These are phyloP conservation scores for Desmodesmus armatus DNA, from an alignment of 139 green algal genomes.

Conservation along the genomic window DNA sequence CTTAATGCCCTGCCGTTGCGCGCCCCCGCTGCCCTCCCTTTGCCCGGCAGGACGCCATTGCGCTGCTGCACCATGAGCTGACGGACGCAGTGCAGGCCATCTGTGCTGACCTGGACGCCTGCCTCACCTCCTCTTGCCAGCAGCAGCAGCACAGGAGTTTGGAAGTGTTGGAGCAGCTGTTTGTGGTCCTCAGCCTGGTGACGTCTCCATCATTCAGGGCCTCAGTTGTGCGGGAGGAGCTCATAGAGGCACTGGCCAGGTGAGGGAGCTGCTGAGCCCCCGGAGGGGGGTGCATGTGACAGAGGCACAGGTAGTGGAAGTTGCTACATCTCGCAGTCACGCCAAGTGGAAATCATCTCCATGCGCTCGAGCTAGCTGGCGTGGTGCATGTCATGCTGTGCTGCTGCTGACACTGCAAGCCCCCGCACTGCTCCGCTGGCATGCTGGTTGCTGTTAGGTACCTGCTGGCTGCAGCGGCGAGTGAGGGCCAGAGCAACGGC, in stretches of 20 bases:
- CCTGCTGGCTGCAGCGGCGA: slow-evolving; percentile 20
- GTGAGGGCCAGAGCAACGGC: neutral
- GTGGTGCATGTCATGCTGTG: too few relatives aligned
- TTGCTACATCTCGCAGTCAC: too few relatives aligned
- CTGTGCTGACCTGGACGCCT: slow-evolving; percentile 47
- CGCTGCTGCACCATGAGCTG: slow-evolving; percentile 63
- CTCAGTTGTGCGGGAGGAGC: slow-evolving; percentile 30
- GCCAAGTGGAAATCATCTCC: too few relatives aligned
- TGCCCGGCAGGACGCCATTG: slow-evolving; percentile 56
- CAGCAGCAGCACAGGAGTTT: slow-evolving; percentile 22
- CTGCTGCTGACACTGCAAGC: too few relatives aligned
- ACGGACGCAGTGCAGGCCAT: slow-evolving; percentile 60
- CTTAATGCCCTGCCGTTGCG: too few relatives aligned
- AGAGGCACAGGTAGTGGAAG: too few relatives aligned
- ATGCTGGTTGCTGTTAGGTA: too few relatives aligned
- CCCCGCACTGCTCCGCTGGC: too few relatives aligned
- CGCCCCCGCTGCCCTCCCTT: too few relatives aligned
- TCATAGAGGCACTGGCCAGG: slow-evolving; percentile 11
- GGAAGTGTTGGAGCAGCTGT: slow-evolving; percentile 46
- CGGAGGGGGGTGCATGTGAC: too few relatives aligned
- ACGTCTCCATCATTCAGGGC: slow-evolving; percentile 66
- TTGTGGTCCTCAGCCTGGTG: slow-evolving; percentile 76
- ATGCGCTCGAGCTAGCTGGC: too few relatives aligned
- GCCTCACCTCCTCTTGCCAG: neutral
- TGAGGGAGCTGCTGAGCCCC: too few relatives aligned